Evolutionary conservation across 2,329 filamentous ascomycete species (phyloP), one percentile per base, ranked within the genome.

Genomic region (Aspergillus pseudoviridinutans): DNA sequence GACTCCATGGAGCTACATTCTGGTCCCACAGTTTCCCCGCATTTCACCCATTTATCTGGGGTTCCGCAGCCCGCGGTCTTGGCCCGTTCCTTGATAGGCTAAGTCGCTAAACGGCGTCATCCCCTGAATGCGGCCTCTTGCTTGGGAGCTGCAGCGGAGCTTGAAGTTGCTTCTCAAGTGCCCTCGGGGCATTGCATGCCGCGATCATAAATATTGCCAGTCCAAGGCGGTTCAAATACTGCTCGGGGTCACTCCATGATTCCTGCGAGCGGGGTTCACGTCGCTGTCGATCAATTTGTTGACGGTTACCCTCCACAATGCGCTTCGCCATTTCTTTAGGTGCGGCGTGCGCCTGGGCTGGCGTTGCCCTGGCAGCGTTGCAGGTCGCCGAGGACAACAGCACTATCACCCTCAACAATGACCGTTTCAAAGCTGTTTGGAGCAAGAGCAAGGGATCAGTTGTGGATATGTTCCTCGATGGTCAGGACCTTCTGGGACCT

Each of bases 401-500:
- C 14, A 56, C 61, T 8, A 68, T 71, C 55, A 67, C 61, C 0
- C 69, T 82, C 9, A 62, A 69, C 44, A 82, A 82, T 58, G 73
- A 78, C 47, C 74, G 78, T 3, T 69, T 83, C 2, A 73, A 69
- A 3, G 74, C 78, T 1, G 71, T 76, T 4, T 72, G 81, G 29
- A 72, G 74, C 58, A 82, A 80, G 63, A 65, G 67, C 1, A 70
- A 62, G 4, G 79, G 79, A 0, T 70, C 72, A 12, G 74, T 82
- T 22, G 69, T 75, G 9, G 68, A 71, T 20, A 67, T 82, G 3
- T 71, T 68, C 10, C 75, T 82, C 0, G 79, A 81, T 62, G 74
- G 72, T 0, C 78, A 81, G 58, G 79, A 86, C 60, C 75, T 87
- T 1, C 77, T 86, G 1, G 83, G 83, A 12, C 59, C 61, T 3